A percentile compares a stretch with the other conserved stretches of the same genome.
Conservation (phyloP, 192 early-diverging fungal species). For the Thamnidium elegans region DNA sequence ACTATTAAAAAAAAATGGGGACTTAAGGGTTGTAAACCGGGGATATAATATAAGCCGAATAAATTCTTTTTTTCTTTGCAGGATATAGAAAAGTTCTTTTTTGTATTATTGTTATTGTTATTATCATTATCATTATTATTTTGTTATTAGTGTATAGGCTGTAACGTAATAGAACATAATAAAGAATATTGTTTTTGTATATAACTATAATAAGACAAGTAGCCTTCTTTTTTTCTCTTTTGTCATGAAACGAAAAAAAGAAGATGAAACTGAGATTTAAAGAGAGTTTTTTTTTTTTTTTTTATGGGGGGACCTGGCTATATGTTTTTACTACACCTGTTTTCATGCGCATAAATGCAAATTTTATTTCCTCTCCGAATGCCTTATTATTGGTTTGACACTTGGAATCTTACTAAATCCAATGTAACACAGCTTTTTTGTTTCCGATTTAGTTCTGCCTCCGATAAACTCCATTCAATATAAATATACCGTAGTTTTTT, state of each 20-base stretch:
- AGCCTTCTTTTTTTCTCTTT: neutral
- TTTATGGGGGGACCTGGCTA: neutral
- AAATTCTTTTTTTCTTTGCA: too few relatives aligned
- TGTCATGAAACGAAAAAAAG: neutral
- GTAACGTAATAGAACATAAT: too few relatives aligned
- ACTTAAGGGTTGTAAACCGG: too few relatives aligned
- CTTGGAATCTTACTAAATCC: slow-evolving; percentile 3
- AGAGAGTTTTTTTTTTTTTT: neutral
- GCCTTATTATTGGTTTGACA: slow-evolving; percentile 10
- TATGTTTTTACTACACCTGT: neutral
- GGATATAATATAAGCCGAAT: too few relatives aligned
- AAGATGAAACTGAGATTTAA: neutral
- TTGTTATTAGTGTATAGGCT: neutral
- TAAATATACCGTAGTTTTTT: neutral
- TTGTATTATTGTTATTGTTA: neutral
- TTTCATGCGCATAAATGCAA: slow-evolving; percentile 15
- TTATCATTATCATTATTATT: too few relatives aligned
- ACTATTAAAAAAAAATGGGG: too few relatives aligned
- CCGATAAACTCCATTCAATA: slow-evolving; percentile 5
- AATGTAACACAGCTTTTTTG: too few relatives aligned
- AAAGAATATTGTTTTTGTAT: neutral
- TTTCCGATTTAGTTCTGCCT: slow-evolving; percentile 1
- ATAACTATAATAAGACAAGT: neutral
- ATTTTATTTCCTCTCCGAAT: too few relatives aligned
- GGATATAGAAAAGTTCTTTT: too few relatives aligned